Percentiles rank a stretch among this genome's conserved stretches.
Evolutionary conservation across 2,329 filamentous ascomycete genomes (phyloP).

Genomic region (Fusarium incarnatum): DNA sequence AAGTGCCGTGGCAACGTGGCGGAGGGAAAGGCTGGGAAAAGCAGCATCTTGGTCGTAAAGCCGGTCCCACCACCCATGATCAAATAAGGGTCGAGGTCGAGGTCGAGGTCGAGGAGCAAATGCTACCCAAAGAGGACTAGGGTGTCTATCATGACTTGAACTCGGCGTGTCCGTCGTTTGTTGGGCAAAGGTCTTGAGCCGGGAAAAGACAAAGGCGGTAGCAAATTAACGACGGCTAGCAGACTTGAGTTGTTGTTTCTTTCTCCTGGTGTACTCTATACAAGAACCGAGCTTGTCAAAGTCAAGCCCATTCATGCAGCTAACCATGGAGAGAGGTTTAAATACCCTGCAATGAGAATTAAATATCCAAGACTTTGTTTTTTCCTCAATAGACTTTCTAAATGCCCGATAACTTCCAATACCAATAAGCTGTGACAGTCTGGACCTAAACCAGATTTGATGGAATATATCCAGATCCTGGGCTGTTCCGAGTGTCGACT

Average conservation of each 20-base stretch:
- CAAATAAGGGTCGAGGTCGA: constrained; percentile 14
- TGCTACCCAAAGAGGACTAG: constrained; percentile 22
- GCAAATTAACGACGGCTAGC: not conserved
- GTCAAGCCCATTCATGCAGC: not conserved
- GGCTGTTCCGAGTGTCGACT: not conserved
- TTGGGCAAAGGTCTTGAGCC: constrained; percentile 14
- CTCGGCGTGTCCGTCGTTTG: constrained; percentile 34
- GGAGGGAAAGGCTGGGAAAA: constrained; percentile 42
- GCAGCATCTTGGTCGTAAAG: constrained; percentile 33
- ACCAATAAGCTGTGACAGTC: not conserved
- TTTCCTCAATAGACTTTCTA: not conserved
- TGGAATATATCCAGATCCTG: not conserved
- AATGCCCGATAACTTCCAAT: not conserved
- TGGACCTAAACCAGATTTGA: not conserved
- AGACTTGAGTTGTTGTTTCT: not conserved
- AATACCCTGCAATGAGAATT: not conserved
- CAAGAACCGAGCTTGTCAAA: not conserved
- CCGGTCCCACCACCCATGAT: constrained; percentile 34
- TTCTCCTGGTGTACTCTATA: not conserved
- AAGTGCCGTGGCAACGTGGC: constrained; percentile 48
- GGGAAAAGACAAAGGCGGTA: not conserved
- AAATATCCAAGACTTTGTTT: not conserved
- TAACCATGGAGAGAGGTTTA: not conserved
- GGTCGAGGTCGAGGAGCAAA: too few relatives aligned
- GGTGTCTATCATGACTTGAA: constrained; percentile 6